Conservation (phyloP, 202 grass and related monocot genomes). For the Setaria italica region DNA sequence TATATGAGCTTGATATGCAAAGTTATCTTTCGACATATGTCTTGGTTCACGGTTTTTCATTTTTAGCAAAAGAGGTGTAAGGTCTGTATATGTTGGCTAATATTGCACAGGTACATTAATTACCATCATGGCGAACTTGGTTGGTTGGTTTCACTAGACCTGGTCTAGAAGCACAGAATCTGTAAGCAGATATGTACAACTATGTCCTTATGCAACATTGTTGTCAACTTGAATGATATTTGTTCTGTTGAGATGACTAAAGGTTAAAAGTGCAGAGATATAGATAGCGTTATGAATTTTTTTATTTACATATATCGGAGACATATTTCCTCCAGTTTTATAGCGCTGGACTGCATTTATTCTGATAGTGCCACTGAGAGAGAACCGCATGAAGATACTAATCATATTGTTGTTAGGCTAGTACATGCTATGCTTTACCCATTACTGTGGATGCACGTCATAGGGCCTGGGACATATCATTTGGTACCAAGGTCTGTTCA, state of each 20-base stretch:
- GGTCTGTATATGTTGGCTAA: conserved; percentile 27
- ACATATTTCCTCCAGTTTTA: no score
- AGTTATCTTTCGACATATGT: conserved; percentile 22
- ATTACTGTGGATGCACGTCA: no score
- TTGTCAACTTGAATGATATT: background rate
- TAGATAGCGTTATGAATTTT: background rate
- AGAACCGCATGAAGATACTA: no score
- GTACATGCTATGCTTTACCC: no score
- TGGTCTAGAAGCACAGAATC: conserved; percentile 10
- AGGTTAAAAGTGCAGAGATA: background rate
- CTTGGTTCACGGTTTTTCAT: conserved; percentile 26
- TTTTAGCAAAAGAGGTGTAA: conserved; percentile 25
- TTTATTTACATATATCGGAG: background rate
- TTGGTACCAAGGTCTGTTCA: no score
- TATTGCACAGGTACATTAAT: conserved; percentile 1
- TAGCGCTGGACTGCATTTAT: no score
- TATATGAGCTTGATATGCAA: conserved; percentile 46
- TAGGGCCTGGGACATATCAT: no score
- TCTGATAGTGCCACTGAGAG: no score
- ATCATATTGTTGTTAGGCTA: no score
- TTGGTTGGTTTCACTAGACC: background rate
- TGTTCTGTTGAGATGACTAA: background rate
- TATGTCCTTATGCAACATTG: background rate
- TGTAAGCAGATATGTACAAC: conserved; percentile 25
- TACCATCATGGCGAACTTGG: background rate